These are phyloP conservation scores for Alternaria novae-zelandiae DNA, from an alignment of 2,329 filamentous ascomycete genomes.

Conservation along the genomic window DNA sequence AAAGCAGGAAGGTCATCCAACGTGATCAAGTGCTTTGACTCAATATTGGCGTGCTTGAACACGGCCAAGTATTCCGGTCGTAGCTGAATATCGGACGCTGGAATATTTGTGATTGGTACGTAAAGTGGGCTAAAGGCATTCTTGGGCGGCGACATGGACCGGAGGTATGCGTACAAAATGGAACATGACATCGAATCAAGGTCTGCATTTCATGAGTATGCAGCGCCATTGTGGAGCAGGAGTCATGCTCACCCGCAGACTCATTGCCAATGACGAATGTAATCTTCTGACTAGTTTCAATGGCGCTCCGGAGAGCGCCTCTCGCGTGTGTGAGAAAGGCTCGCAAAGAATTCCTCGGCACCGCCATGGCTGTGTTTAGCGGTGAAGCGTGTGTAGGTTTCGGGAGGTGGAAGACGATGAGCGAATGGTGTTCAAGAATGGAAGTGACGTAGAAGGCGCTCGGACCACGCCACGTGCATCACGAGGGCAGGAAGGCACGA, in stretches of 20 bases:
- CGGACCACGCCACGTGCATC: conserved; percentile 18
- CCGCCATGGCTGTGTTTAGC: conserved; percentile 40
- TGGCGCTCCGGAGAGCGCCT: conserved; percentile 49
- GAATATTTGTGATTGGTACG: conserved; percentile 76
- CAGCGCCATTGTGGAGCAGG: background rate
- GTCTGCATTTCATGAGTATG: conserved; percentile 58
- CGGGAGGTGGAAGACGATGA: conserved; percentile 3
- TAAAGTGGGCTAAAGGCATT: conserved; percentile 61
- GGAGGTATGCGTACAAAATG: conserved; percentile 75
- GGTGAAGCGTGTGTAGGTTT: conserved; percentile 13
- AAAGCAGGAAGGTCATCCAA: conserved; percentile 63
- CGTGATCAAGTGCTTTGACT: conserved; percentile 69
- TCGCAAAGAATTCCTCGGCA: conserved; percentile 55
- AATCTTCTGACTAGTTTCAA: conserved; percentile 49
- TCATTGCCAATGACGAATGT: conserved; percentile 62
- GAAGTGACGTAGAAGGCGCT: conserved; percentile 24
- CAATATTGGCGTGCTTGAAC: conserved; percentile 65
- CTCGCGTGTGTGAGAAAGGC: conserved; percentile 57
- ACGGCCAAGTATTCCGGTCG: conserved; percentile 75
- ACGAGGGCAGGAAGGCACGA: conserved; percentile 1
- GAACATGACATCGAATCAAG: conserved; percentile 81
- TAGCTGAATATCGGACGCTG: conserved; percentile 70
- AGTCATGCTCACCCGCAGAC: conserved; percentile 52
- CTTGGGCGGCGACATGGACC: conserved; percentile 61
- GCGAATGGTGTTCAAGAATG: conserved; percentile 1